Evolutionary conservation across 345 rosid species (phyloP), one percentile per base, ranked within the genome.

Genomic region (Gossypium australe): DNA sequence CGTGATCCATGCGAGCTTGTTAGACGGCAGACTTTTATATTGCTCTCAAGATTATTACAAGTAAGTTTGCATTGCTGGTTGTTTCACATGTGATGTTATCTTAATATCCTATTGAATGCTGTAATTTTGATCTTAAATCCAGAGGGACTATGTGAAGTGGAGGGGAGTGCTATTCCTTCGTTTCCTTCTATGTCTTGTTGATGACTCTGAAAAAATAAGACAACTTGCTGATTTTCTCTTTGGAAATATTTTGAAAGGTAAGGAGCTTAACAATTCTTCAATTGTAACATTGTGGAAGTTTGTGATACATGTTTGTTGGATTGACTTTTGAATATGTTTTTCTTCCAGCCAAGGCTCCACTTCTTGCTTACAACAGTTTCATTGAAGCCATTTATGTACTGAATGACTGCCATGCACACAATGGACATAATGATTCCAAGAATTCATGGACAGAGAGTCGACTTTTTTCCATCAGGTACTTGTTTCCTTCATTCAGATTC

Each of bases 121-220:
- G 29, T 45, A 61, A 74, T 56, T 12, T 41, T 76, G 17, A 71
- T 78, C 48, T 83, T 51, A 64, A 10, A 17, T 71, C 67, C 81
- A 94, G 99, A 91, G 97, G 86, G 99, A 93, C 84, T 95, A 95
- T n/a, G 98, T 95, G 65, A 93, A 95, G 86, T 93, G 99, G 99
- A 91, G 92, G 80, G 98, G 97, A 71, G 84, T 90, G 61, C 94
- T 90, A 75, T 93, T 93, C 78, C 91, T 93, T 73, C 86, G 93
- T 2, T 93, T 95, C 78, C 98, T 94, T 75, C 74, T 91, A 62
- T 87, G 96, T 11, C 90, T 94, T 69, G 99, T 92, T 44, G 98
- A 95, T 80, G 99, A 95, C 70, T 93, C 99, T 25, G 94, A 84
- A 73, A 95, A 90, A 89, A 90, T 95, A 67, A 86, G 94, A 78